Base-by-base conservation (phyloP, 164 flowering plant genomes). In the Chimonanthus praecox region DNA sequence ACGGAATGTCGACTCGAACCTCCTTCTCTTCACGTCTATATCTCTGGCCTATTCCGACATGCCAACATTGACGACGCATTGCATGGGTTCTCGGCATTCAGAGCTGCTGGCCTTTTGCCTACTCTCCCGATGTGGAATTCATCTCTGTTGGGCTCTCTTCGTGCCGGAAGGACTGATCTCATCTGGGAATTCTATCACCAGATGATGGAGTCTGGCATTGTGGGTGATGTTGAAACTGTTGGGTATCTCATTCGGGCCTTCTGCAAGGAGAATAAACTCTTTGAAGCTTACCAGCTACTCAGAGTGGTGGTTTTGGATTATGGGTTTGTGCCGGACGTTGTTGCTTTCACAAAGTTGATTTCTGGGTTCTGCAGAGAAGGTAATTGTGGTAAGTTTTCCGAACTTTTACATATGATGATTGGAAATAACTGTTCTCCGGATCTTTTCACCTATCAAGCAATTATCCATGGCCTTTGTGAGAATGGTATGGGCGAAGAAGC, bases 351-450 rank as follows among this genome's bases (percentile, higher is more conserved):
- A 33, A 83, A 62, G 60, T 72, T 92, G 84, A 80, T 92, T 68
- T 74, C 83, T 72, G 87, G 79, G 46, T 84, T 84, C 58, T 82
- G 82, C 76, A 76, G 69, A 69, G 49, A 74, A 7, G 62, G 78
- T 77, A 51, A 83, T 3, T 81, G 76, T 74, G 65, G 15, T 54
- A 75, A 72, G 67, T 85, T 86, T 13, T 86, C 87, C 0, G 87
- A 84, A 72, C 75, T 90, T 73, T 85, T 92, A 7, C 89, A 87
- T 79, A 44, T 70, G 7, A 92, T 92, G 97, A 86, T 92, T 67
- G 90, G 82, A 0, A 85, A 73, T 74, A 79, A 83, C n/a, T 49
- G 74, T 16, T 6, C 46, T 49, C 97, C 95, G 0, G 85, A 83
- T 75, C 69, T 81, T 21, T 78, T 68, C 71, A 86, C 89, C 62